Conservation (phyloP, 108 stramenopile species). For the Skeletonema costatum region DNA sequence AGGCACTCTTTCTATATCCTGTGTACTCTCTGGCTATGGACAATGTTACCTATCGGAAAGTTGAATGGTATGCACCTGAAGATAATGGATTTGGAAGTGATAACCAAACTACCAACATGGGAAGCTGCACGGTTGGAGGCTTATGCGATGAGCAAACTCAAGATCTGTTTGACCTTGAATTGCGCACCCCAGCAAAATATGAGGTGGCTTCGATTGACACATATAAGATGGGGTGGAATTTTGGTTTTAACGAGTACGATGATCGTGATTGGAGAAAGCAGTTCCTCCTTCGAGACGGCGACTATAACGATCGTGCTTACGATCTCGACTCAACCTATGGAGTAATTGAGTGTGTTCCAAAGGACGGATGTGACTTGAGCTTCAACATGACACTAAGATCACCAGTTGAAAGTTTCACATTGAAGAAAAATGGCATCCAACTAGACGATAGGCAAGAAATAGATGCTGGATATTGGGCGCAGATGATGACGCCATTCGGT, state of each 20-base stretch:
- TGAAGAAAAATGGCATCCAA: background rate
- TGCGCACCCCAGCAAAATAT: no score
- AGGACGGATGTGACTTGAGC: background rate
- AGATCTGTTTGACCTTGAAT: background rate
- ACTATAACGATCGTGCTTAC: background rate
- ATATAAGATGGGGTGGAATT: background rate
- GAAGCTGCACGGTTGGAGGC: background rate
- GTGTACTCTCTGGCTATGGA: background rate
- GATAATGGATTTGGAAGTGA: background rate
- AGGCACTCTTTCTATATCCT: background rate
- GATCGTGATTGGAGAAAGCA: background rate
- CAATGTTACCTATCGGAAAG: background rate
- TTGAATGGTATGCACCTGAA: background rate
- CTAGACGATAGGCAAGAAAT: background rate
- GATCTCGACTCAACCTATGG: background rate
- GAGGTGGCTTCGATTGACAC: no score
- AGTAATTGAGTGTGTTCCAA: background rate
- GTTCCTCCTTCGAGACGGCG: background rate
- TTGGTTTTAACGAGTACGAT: background rate
- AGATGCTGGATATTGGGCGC: no score
- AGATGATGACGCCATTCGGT: background rate
- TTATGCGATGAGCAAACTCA: background rate
- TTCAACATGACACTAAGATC: background rate
- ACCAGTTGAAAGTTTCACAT: background rate
- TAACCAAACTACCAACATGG: background rate